Percentiles rank a stretch among this genome's conserved stretches.
Conservation (phyloP, 2,329 filamentous ascomycete genomes). For the Penicillium sp. region DNA sequence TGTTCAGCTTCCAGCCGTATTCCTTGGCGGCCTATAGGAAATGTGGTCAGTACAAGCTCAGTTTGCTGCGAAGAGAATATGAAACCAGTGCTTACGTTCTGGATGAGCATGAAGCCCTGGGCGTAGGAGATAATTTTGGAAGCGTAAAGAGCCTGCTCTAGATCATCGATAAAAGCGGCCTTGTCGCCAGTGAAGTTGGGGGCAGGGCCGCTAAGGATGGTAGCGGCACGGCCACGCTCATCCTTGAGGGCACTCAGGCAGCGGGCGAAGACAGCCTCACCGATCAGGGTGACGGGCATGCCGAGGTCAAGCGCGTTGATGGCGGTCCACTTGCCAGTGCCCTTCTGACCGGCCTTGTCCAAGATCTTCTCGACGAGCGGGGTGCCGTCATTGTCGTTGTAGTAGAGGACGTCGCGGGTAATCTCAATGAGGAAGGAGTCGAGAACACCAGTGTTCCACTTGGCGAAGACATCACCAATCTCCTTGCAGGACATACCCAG, state of each 20-base stretch:
- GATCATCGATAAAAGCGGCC: slow-evolving; percentile 89
- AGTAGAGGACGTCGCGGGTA: slow-evolving; percentile 97
- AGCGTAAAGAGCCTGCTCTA: slow-evolving; percentile 97
- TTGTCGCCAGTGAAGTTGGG: slow-evolving; percentile 85
- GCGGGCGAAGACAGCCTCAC: slow-evolving; percentile 91
- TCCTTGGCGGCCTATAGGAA: slow-evolving; percentile 76
- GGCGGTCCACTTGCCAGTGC: slow-evolving; percentile 99
- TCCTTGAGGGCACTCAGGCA: slow-evolving; percentile 93
- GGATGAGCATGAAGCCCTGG: slow-evolving; percentile 99
- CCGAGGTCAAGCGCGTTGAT: slow-evolving; percentile 98
- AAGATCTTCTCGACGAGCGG: slow-evolving; percentile 98
- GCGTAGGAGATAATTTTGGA: slow-evolving; percentile 99
- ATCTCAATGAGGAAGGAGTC: slow-evolving; percentile 99
- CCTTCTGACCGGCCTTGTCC: slow-evolving; percentile 98
- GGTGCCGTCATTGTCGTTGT: slow-evolving; percentile 88
- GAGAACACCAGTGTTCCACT: slow-evolving; percentile 98
- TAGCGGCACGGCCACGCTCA: slow-evolving; percentile 80
- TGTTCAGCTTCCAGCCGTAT: slow-evolving; percentile 98
- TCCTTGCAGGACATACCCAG: slow-evolving; percentile 86
- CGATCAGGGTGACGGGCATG: slow-evolving; percentile 97
- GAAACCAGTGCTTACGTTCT: slow-evolving; percentile 69
- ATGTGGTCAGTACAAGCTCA: slow-evolving; percentile 3
- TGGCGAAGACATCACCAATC: slow-evolving; percentile 87
- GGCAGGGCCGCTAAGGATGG: slow-evolving; percentile 72
- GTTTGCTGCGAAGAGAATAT: slow-evolving; percentile 12